phyloP scores from a whole-genome alignment of 2,329 filamentous ascomycete species.

The Myriosclerotinia curreyana region DNA sequence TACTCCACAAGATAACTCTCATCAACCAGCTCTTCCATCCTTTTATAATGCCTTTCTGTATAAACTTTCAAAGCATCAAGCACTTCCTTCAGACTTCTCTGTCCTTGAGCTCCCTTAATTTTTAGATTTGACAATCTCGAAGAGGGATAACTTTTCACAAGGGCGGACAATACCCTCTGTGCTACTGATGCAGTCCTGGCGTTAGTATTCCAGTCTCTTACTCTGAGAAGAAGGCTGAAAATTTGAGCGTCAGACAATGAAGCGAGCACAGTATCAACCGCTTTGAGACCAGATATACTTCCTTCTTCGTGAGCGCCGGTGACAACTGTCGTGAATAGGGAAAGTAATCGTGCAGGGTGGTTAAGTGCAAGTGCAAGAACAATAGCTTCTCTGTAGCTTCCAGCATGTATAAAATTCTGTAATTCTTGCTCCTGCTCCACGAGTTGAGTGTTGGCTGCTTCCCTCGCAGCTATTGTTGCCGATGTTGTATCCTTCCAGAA shows the following conservation, averaged over 20 bases:
- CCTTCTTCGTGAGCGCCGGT: slow-evolving; percentile 59
- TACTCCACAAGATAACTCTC: slow-evolving; percentile 95
- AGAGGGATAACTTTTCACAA: slow-evolving; percentile 79
- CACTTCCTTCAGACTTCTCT: slow-evolving; percentile 74
- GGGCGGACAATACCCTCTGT: slow-evolving; percentile 75
- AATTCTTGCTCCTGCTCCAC: slow-evolving; percentile 94
- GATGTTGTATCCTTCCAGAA: slow-evolving; percentile 94
- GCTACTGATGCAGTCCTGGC: slow-evolving; percentile 80
- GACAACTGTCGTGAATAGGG: slow-evolving; percentile 78
- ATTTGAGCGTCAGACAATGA: slow-evolving; percentile 80
- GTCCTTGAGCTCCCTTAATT: slow-evolving; percentile 54
- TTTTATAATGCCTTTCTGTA: slow-evolving; percentile 87
- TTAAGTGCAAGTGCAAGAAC: slow-evolving; percentile 89
- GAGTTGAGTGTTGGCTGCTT: slow-evolving; percentile 70
- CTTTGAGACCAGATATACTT: slow-evolving; percentile 61
- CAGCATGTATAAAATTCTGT: slow-evolving; percentile 84
- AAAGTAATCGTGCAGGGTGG: slow-evolving; percentile 82
- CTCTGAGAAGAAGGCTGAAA: slow-evolving; percentile 72
- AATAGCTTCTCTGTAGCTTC: slow-evolving; percentile 90
- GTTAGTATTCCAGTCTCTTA: slow-evolving; percentile 98
- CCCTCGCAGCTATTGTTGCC: slow-evolving; percentile 71
- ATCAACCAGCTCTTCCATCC: slow-evolving; percentile 85
- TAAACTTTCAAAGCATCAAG: slow-evolving; percentile 85
- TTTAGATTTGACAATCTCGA: slow-evolving; percentile 70
- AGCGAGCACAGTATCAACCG: slow-evolving; percentile 82